Evolutionary conservation across 2,329 filamentous ascomycete genomes (phyloP), one percentile per base, ranked within the genome.

Genomic region (Huntiella omanensis): DNA sequence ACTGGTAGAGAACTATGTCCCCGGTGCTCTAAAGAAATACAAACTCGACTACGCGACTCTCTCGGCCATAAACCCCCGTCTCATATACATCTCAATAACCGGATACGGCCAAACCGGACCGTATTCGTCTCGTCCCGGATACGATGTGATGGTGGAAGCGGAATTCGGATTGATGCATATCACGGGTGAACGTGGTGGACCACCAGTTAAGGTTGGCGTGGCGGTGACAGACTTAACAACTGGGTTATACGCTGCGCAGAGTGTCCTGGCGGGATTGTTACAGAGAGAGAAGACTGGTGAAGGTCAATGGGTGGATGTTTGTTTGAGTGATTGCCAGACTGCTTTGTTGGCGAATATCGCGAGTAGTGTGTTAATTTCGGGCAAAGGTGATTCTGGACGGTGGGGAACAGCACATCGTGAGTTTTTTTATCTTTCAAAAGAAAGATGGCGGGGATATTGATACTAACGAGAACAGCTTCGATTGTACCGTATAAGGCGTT

Each of bases 141-240:
- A 98, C 68, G 91, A 98, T 62, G 91, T 98, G 54, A 98, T 98
- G 88, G 88, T 98, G 8, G 91, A 98, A 66, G 91, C 91, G 50
- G 91, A 96, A 60, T 87, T 98, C 64, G 91, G 91, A 1, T 65
- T 98, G 48, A 98, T 98, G 91, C 91, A 98, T 63, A 96, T 98
- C 55, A 98, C 91, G 0, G 91, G 91, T 32, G 73, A 74, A 51
- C 73, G 87, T 47, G 82, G 93, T 55, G 86, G 88, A 0, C 81
- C 86, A 1, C 91, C 91, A 0, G 91, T 95, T 35, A 98, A 98
- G 64, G 91, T 98, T 2, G 91, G 91, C 13, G 91, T 98, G 2
- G 91, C 91, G 2, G 91, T 98, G 3, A 96, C 91, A 0, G 91
- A 98, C 61, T 64, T 98, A 43, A 96, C 91, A 0, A 96, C 91